Evolutionary conservation across 2,329 filamentous ascomycete genomes (phyloP), one percentile per base, ranked within the genome.

Genomic region (Teratosphaeriaceae sp.): DNA sequence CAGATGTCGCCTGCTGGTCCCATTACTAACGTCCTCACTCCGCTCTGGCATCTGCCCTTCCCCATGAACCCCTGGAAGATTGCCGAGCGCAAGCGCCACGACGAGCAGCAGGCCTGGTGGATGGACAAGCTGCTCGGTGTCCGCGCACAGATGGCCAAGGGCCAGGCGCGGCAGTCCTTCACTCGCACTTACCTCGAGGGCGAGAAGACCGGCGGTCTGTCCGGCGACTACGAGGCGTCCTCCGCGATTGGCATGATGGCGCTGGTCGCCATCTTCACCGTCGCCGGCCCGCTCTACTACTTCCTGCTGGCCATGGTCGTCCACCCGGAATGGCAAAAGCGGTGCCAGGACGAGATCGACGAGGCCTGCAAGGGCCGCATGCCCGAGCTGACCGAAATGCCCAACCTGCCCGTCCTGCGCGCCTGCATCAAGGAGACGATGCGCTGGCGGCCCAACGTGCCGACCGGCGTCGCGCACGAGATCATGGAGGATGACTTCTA

Each of bases 1-100:
- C 74, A 77, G 42, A 78, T 78, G 73, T 77, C 74, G 1, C 74
- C 74, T 0, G 74, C 74, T 20, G 74, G 74, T 0, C 74, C 74
- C 1, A 72, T 78, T 48, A 77, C 74, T n/a, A 78, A 77, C 46
- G 67, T 76, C 3, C 41, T 77, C 30, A 76, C 73, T 3, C 73
- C 73, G 3, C 63, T 78, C 0, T 76, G 73, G 73, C 66, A 75
- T 37, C 54, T 77, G 1, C 73, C 74, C 2, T 59, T 63, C 44
- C 49, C 58, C 12, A 63, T 76, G 35, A 76, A 76, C 49, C 74
- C 74, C 1, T 77, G 74, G 74, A 76, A 76, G 57, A 62, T 61
- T 12, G 69, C 70, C 5, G 73, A 77, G 54, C 65, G 63, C 30
- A 73, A 72, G 54, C 67, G 74, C 16, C 73, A 76, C 49, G 73